Evolutionary conservation across 441 rosid species (phyloP), one percentile per base, ranked within the genome.

Genomic region (Geranium incanum): DNA sequence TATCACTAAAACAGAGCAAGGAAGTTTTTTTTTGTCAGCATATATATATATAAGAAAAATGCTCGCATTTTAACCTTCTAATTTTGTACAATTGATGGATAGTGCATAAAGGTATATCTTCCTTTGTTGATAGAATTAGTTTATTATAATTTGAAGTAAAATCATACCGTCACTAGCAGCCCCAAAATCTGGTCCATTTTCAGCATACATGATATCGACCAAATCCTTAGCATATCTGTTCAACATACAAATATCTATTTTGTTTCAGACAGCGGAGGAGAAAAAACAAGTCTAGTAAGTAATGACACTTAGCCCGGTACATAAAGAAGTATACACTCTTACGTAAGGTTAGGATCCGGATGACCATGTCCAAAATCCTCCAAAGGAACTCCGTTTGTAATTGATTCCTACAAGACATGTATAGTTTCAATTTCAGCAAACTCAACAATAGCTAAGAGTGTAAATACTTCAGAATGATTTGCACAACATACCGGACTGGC

Each of bases 301-400:
- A 70, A 72, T 36, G 59, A 19, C 65, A 66, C 69, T 50, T 70
- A 33, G 72, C 67, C 38, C 60, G 41, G 8, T 23, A 21, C 60
- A 72, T 45, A 4, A 36, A 71, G 7, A 21, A n/a, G 43, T 43
- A 57, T 16, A 57, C 21, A 38, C 73, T 71, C 94, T 86, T 84
- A 92, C 93, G 93, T 89, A 68, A 95, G 94, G 82, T 95, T 95
- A 73, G 97, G 99, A 81, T 92, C 97, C 13, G 99, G 99, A 85
- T 92, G 97, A 69, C 99, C 97, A 81, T 86, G 97, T 62, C 96
- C 97, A 85, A 92, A 95, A 85, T 92, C 99, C 84, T 89, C 97
- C 28, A 86, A 76, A 71, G 99, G 97, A 70, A 87, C 89, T 77
- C 96, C 97, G 70, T 90, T 91, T 69, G 72, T 74, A 78, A 94